Evolutionary conservation across 257 asterid genomes (phyloP), one percentile per base, ranked within the genome.

Genomic region (Paraleonurus japonicus): DNA sequence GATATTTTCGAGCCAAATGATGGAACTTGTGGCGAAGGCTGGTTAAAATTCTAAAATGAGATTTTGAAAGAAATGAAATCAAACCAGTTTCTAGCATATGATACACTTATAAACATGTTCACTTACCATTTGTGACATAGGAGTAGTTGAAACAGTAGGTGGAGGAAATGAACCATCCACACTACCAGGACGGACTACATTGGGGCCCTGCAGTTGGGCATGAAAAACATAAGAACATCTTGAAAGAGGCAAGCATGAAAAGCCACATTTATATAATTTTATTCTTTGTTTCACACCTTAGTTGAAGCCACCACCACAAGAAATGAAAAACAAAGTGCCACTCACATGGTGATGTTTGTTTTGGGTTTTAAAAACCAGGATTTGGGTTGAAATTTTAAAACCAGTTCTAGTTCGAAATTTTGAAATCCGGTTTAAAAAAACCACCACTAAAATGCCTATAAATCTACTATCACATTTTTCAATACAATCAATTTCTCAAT

Each of bases 121-220:
- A 77, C 75, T 54, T 72, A 81, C 86, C 74, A 65, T 76, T 41
- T 89, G 89, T 35, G 83, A 69, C 45, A 67, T 61, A 68, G 83
- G 67, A 62, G 84, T 79, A 77, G 94, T 82, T 51, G 88, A 78
- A 76, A 75, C 84, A 23, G 77, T 67, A 59, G 76, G 81, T 54
- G 82, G 78, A 32, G 87, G 82, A 71, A 60, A 79, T 67, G 84
- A 79, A 61, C 78, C 75, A 58, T 87, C 79, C 24, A 79, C 69
- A 54, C 73, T 76, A 75, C 86, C 81, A 66, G 85, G 81, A 72
- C 72, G 57, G 64, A 78, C 76, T 28, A 82, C 87, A 39, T 7
- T 57, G 37, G 80, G 75, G 62, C 82, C 90, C 94, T 86, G 65
- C 43, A 45, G 33, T 60, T 78, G 74, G 50, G 60, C 72, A 69